Evolutionary conservation across 805 yeast species (phyloP).

Genomic region (Wickerhamomyces alni): DNA sequence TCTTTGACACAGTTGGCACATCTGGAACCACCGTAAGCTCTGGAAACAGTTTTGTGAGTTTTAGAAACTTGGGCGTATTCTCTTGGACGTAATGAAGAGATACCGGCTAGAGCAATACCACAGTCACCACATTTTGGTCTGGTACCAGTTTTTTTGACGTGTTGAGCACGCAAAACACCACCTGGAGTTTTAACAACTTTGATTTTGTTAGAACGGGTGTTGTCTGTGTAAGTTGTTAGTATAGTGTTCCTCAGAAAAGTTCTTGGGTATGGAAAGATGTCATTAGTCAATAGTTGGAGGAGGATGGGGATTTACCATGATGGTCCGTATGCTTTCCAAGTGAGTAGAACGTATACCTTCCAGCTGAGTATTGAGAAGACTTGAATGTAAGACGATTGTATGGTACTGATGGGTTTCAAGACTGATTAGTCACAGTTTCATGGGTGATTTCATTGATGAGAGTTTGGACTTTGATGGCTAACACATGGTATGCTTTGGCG

Average conservation of each 20-base stretch:
- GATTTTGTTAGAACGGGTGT: slow-evolving; percentile 99
- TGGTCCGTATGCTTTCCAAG: too few relatives aligned
- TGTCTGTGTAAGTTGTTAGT: slow-evolving; percentile 54
- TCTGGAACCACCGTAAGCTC: slow-evolving; percentile 99
- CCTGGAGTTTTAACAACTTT: slow-evolving; percentile 99
- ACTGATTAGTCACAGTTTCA: too few relatives aligned
- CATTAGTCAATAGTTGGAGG: too few relatives aligned
- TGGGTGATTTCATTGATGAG: too few relatives aligned
- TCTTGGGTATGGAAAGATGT: neutral
- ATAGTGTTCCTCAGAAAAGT: slow-evolving; percentile 1
- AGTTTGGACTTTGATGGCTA: too few relatives aligned
- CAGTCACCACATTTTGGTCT: slow-evolving; percentile 83
- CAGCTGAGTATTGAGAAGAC: too few relatives aligned
- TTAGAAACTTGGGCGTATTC: slow-evolving; percentile 91
- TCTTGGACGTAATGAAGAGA: slow-evolving; percentile 97
- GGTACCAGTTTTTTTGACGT: slow-evolving; percentile 83
- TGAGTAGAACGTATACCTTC: too few relatives aligned
- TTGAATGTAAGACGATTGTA: too few relatives aligned
- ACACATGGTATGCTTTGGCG: too few relatives aligned
- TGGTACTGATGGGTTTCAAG: too few relatives aligned
- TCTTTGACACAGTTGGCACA: slow-evolving; percentile 99
- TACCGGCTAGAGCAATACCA: slow-evolving; percentile 76
- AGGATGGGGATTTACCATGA: too few relatives aligned
- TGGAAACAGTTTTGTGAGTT: slow-evolving; percentile 96
- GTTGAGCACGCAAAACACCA: slow-evolving; percentile 97